A percentile compares a stretch with the other conserved stretches of the same genome.
These are phyloP conservation scores for Alternaria panax DNA, from an alignment of 2,329 filamentous ascomycete genomes.

Conservation along the genomic window DNA sequence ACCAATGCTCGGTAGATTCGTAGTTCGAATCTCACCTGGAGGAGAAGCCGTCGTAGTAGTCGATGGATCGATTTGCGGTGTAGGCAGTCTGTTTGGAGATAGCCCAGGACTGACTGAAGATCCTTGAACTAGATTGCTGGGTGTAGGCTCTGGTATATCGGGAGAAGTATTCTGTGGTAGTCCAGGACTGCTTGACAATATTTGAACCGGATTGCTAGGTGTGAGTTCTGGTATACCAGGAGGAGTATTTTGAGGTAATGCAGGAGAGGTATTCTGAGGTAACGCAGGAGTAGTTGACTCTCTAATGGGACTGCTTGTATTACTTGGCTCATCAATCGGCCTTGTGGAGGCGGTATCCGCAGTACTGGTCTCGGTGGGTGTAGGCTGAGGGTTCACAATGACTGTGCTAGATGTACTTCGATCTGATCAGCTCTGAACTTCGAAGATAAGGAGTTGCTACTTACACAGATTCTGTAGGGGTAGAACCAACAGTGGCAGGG, in stretches of 20 bases:
- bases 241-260: too few relatives aligned
- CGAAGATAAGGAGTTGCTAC: neutral
- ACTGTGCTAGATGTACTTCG: neutral
- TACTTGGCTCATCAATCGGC: neutral
- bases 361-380: neutral
- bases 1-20: neutral
- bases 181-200: neutral
- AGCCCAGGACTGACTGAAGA: neutral
- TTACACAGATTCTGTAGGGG: neutral
- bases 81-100: neutral
- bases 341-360: too few relatives aligned
- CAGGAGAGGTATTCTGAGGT: too few relatives aligned
- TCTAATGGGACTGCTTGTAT: accelerated
- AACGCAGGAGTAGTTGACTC: neutral
- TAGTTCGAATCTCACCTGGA: neutral
- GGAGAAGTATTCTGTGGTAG: neutral
- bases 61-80: neutral
- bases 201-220: neutral
- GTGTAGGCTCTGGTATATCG: neutral
- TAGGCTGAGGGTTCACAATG: neutral
- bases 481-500: neutral
- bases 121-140: neutral
- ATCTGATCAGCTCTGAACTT: neutral
- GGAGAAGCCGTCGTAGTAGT: neutral
- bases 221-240: neutral